Evolutionary conservation across 1,139 yeast species (phyloP), one percentile per base, ranked within the genome.

Genomic region (Lodderomyces metapsilosis): DNA sequence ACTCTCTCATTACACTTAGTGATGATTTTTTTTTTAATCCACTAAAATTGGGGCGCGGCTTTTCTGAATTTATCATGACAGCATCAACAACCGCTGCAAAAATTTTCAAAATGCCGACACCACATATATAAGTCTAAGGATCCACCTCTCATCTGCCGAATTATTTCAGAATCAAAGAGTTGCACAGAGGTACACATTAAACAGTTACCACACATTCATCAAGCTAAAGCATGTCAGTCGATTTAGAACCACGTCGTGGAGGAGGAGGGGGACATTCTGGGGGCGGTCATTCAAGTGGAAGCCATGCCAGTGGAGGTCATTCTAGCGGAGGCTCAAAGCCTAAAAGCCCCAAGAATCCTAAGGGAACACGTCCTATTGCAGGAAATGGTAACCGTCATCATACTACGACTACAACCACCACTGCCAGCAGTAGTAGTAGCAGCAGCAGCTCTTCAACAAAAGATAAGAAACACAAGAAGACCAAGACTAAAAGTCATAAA

Each of bases 251-350:
- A 15, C 32, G 32, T 28, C 18, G 18, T 28, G 32, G 32, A 28
- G 32, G 32, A 28, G 30, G 30, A 25, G 30, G 25, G 10, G 25
- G 30, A 5, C 32, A 28, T 9, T 28, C 32, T n/a, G 12, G 32
- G 4, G 32, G 32, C 2, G 32, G 32, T 7, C 32, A 15, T 9
- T 28, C 18, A n/a, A 18, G 32, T 4, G 32, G 32, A 8, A 13
- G n/a, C 4, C 15, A n/a, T n/a, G n/a, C 32, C 8, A 16, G 32
- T 11, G 32, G 32, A 7, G 18, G 32, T 4, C 17, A 28, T 28
- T 28, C 32, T 15, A 18, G 32, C 18, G 13, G 18, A 3, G 32
- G 32, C 5, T 28, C 32, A 7, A 15, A 15, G 8, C 18, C 32
- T 3, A 28, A 25, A 25, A 25, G 12, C n/a, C 32, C 32, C 5